These are phyloP conservation scores for Schoenoplectus triqueter DNA, from an alignment of 202 grass and related monocot genomes.

Conservation along the genomic window DNA sequence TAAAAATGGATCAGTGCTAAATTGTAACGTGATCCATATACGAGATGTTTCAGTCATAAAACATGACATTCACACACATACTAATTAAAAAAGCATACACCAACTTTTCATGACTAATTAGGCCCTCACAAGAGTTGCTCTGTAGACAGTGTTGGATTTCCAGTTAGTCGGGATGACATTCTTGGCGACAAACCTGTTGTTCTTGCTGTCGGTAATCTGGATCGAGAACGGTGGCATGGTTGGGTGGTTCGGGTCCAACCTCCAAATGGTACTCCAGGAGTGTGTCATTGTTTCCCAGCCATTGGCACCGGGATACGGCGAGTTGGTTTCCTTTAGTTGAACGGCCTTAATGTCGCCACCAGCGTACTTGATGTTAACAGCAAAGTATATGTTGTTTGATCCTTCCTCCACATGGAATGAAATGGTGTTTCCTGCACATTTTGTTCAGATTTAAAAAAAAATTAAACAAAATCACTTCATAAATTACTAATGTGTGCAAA, in stretches of 20 bases:
- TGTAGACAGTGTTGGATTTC: conserved; percentile 54
- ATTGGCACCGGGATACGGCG: conserved; percentile 14
- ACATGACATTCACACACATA: neutral
- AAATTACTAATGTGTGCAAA: neutral
- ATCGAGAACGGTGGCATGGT: conserved; percentile 61
- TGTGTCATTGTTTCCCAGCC: conserved; percentile 54
- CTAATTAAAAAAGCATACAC: neutral
- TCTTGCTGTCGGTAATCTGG: conserved; percentile 53
- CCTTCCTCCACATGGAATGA: conserved; percentile 68
- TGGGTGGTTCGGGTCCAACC: conserved; percentile 47
- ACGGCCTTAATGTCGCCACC: conserved; percentile 52
- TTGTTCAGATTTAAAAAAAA: neutral
- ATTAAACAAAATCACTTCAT: neutral
- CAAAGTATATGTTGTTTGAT: conserved; percentile 61
- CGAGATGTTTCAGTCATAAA: neutral
- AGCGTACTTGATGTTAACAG: conserved; percentile 56
- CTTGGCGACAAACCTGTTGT: conserved; percentile 51
- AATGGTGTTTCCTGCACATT: conserved; percentile 36
- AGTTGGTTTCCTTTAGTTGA: conserved; percentile 55
- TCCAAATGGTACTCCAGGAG: conserved; percentile 63
- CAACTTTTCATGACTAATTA: neutral
- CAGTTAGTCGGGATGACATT: conserved; percentile 77
- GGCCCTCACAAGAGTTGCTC: neutral
- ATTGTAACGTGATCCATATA: conserved; percentile 7
- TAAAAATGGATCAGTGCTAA: conserved; percentile 8